Evolutionary conservation across 75 land plant species (phyloP).

Genomic region (Cryptomeria japonica): DNA sequence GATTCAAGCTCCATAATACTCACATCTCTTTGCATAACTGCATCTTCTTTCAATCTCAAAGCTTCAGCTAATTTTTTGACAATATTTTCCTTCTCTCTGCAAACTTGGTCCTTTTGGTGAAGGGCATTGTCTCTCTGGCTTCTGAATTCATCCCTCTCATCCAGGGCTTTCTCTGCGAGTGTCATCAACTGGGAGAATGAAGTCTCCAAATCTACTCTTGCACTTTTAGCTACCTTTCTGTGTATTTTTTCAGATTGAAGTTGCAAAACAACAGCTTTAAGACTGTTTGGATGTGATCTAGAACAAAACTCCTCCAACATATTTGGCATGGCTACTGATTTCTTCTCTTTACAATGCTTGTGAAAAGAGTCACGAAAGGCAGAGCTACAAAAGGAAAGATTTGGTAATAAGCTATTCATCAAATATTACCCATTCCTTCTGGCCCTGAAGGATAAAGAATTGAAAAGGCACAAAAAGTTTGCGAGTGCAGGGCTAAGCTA

Average conservation of each 20-base stretch:
- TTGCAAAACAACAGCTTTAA: conserved; percentile 44
- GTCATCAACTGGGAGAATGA: conserved; percentile 54
- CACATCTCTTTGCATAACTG: not conserved
- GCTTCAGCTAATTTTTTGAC: not conserved
- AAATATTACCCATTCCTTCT: too few relatives aligned
- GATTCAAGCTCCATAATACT: not conserved
- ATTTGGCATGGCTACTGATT: conserved; percentile 12
- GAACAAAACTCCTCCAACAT: not conserved
- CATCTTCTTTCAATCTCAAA: not conserved
- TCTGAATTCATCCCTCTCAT: conserved; percentile 56
- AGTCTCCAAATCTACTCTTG: conserved; percentile 41
- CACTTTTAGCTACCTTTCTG: conserved; percentile 50
- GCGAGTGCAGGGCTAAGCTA: too few relatives aligned
- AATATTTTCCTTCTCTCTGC: not conserved
- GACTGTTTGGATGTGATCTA: conserved; percentile 21
- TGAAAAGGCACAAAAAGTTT: too few relatives aligned
- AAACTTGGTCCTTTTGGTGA: conserved; percentile 30
- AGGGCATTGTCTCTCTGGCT: conserved; percentile 42
- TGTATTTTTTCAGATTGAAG: conserved; percentile 65
- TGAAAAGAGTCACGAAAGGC: conserved; percentile 7
- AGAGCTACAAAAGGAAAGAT: not conserved
- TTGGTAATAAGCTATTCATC: not conserved
- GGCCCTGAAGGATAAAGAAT: too few relatives aligned
- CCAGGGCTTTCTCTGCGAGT: conserved; percentile 56
- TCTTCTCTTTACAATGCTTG: not conserved